Evolutionary conservation across 352 stramenopile species (phyloP), one percentile per base, ranked within the genome.

Genomic region (Halophytophthora batemanensis): DNA sequence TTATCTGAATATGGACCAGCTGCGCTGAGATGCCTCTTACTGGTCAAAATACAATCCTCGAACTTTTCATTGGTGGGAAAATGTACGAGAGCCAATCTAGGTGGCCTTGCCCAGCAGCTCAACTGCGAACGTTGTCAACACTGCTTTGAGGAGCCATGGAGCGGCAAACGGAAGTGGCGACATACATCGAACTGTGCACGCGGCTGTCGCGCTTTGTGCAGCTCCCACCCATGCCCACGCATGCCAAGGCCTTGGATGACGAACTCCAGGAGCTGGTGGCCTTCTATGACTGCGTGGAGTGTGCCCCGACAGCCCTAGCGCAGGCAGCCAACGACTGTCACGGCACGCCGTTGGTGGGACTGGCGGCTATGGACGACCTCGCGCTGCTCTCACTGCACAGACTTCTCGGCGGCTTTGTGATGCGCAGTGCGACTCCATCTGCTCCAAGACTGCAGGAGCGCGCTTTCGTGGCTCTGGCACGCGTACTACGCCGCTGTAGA

Each of bases 381-480:
- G 57, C 88, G 44, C 62, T 88, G 47, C 59, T 81, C 37, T 69
- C 78, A n/a, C 50, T 88, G 25, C 72, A 88, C 55, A 77, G 77
- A 33, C 61, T 92, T 19, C 51, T 86, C 17, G 54, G 68, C 18
- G 50, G 55, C 0, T 74, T 74, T 18, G 36, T 83, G 23, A 33
- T 63, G 0, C 36, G 46, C 0, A 53, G 45, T 43, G 46, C 65
- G 3, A 19, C 21, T 31, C 51, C 51, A 12, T 40, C 35, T 1
- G 57, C 48, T 60, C 8, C 14, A 11, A 21, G 22, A 6, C 51
- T 73, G 37, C 51, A 73, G 56, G 64, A 73, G 33, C 35, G 18
- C 5, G 49, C 42, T 1, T 73, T 73, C 47, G 23, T 11, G n/a
- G 45, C 53, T 2, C 63, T 82, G 34, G 17, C 15, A 10, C 51